A percentile compares a stretch with the other conserved stretches of the same genome.
Conservation (phyloP, 2,329 filamentous ascomycete genomes). For the Colletotrichum caudatum region DNA sequence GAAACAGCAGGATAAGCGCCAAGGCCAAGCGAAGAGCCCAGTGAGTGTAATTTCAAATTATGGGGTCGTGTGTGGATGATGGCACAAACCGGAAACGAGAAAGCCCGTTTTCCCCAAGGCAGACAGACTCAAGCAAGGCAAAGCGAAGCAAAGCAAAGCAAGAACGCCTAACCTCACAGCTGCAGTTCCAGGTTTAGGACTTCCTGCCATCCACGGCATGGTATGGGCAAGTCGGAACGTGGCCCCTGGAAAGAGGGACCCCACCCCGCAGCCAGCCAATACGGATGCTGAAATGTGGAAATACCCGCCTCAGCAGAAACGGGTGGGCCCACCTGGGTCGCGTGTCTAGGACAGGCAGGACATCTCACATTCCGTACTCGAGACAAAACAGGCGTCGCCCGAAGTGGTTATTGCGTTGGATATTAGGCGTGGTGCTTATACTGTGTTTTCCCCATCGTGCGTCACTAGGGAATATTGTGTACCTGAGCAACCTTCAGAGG, state of each 20-base stretch:
- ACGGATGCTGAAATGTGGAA: background rate
- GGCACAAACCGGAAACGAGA: constrained; percentile 27
- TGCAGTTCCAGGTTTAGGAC: constrained; percentile 8
- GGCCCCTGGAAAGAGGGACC: constrained; percentile 11
- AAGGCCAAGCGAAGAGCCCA: constrained; percentile 33
- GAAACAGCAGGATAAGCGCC: constrained; percentile 18
- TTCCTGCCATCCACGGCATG: constrained; percentile 12
- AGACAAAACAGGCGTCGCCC: background rate
- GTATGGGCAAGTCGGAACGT: background rate
- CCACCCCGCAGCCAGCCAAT: background rate
- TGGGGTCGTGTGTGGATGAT: constrained; percentile 12
- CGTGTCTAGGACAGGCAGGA: background rate
- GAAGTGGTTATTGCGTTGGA: no score
- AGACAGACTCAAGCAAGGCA: constrained; percentile 35
- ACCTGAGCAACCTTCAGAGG: no score
- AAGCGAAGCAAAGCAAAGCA: no score
- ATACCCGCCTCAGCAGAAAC: constrained; percentile 8
- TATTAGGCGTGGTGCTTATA: no score
- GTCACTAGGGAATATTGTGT: no score
- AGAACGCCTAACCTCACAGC: constrained; percentile 31
- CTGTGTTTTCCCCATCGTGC: no score
- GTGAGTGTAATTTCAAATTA: constrained; percentile 37
- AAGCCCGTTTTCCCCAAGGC: constrained; percentile 31
- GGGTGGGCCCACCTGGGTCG: background rate
- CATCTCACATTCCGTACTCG: background rate